Percentiles rank a stretch among this genome's conserved stretches.
phyloP scores from a whole-genome alignment of 2,329 filamentous ascomycete species.

The Sclerotinia borealis region DNA sequence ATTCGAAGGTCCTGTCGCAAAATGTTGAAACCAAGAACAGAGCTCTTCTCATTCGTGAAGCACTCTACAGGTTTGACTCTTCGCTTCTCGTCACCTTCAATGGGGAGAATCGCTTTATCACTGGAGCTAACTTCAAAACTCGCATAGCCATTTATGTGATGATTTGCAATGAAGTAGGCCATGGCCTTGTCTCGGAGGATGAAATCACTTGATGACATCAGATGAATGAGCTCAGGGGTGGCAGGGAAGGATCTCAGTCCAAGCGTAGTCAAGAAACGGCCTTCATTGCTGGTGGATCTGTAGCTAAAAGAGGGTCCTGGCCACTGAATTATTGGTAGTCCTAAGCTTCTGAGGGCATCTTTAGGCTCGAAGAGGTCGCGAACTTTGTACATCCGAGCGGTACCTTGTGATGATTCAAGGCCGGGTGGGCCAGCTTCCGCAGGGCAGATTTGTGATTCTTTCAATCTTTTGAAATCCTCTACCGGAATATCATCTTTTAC shows the following conservation, averaged over 20 bases:
- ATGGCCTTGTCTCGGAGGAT: conserved; percentile 62
- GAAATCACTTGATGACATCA: conserved; percentile 61
- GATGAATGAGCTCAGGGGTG: conserved; percentile 66
- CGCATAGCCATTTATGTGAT: conserved; percentile 70
- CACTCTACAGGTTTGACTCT: conserved; percentile 71
- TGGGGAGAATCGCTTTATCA: conserved; percentile 60
- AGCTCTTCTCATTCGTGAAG: conserved; percentile 72
- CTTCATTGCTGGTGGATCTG: conserved; percentile 61
- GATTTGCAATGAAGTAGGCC: conserved; percentile 76
- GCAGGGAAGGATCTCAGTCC: conserved; percentile 69
- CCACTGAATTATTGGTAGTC: conserved; percentile 77
- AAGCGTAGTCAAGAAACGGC: conserved; percentile 63
- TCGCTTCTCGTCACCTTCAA: conserved; percentile 58
- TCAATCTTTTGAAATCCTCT: conserved; percentile 74
- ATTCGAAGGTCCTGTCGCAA: conserved; percentile 68
- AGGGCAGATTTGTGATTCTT: conserved; percentile 73
- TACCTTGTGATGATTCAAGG: conserved; percentile 47
- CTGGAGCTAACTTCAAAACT: conserved; percentile 52
- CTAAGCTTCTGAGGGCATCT: conserved; percentile 60
- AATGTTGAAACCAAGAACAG: conserved; percentile 75
- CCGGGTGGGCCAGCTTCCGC: conserved; percentile 58
- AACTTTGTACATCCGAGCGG: conserved; percentile 58
- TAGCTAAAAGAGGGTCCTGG: conserved; percentile 60
- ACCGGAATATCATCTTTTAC: conserved; percentile 82
- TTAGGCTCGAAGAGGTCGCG: conserved; percentile 79